Conservation (phyloP, 2,329 filamentous ascomycete genomes). For the Alternaria postmessia region DNA sequence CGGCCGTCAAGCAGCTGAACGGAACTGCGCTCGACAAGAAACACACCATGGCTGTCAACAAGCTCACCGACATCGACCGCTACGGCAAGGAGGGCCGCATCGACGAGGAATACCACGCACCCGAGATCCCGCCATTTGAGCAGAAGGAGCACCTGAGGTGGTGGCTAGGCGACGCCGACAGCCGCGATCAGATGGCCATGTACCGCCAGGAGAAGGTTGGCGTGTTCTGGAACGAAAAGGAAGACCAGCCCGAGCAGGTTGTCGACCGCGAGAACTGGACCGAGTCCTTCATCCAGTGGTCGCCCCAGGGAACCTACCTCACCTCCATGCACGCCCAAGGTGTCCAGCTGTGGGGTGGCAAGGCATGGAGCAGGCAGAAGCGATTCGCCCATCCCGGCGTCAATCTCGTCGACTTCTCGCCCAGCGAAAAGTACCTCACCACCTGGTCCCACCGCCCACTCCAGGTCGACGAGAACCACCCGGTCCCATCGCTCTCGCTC, state of each 20-base stretch:
- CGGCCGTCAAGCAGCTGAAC: slow-evolving; percentile 88
- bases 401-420: slow-evolving; percentile 96
- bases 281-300: slow-evolving; percentile 98
- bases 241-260: slow-evolving; percentile 83
- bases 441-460: slow-evolving; percentile 98
- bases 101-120: slow-evolving; percentile 86
- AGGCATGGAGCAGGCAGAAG: slow-evolving; percentile 87
- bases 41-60: slow-evolving; percentile 95
- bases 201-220: slow-evolving; percentile 91
- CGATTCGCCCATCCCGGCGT: slow-evolving; percentile 95
- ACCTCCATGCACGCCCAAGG: slow-evolving; percentile 95
- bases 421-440: slow-evolving; percentile 88
- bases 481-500: slow-evolving; percentile 72
- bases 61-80: slow-evolving; percentile 96
- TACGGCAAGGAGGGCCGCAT: slow-evolving; percentile 93
- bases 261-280: slow-evolving; percentile 97
- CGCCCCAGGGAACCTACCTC: slow-evolving; percentile 90
- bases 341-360: slow-evolving; percentile 95
- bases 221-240: slow-evolving; percentile 98
- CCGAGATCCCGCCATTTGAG: slow-evolving; percentile 81
- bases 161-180: slow-evolving; percentile 88
- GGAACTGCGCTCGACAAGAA: slow-evolving; percentile 91
- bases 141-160: slow-evolving; percentile 95
- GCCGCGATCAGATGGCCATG: slow-evolving; percentile 95
- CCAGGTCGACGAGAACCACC: slow-evolving; percentile 87